Percentiles rank a stretch among this genome's conserved stretches.
phyloP scores from a whole-genome alignment of 345 rosid species.

The Populus euphratica region DNA sequence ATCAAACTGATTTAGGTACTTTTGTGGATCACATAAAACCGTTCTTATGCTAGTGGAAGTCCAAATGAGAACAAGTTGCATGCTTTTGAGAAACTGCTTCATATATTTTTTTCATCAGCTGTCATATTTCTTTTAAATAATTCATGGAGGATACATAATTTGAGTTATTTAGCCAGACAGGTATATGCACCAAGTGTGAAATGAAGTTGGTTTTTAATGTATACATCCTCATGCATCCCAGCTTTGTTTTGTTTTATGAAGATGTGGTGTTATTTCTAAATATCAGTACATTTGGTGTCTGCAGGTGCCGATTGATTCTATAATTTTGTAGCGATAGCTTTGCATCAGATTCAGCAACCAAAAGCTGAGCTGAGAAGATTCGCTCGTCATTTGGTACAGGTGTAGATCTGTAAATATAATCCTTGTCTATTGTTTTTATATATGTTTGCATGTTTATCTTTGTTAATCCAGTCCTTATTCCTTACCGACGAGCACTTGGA shows the following conservation, averaged over 20 bases:
- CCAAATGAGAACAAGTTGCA: neutral
- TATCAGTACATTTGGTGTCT: slow-evolving; percentile 1
- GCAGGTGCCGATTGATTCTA: slow-evolving; percentile 29
- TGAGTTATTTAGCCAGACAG: neutral
- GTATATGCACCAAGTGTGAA: neutral
- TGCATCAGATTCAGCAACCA: slow-evolving; percentile 3
- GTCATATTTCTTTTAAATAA: neutral
- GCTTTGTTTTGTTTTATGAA: neutral
- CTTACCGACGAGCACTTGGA: slow-evolving; percentile 15
- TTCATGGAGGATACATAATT: neutral
- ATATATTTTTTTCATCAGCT: neutral
- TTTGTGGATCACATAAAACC: neutral
- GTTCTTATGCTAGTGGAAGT: neutral
- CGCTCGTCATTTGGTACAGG: slow-evolving; percentile 13
- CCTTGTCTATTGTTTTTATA: neutral
- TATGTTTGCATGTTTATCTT: neutral
- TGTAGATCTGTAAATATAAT: slow-evolving; percentile 30
- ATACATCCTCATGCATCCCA: neutral
- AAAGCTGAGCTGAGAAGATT: slow-evolving; percentile 1
- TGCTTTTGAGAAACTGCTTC: neutral
- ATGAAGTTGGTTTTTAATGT: neutral
- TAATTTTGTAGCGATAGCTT: slow-evolving; percentile 1
- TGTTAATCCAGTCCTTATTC: slow-evolving; percentile 10
- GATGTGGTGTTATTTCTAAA: slow-evolving; percentile 5
- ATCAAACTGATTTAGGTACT: neutral